Evolutionary conservation across 2,329 filamentous ascomycete species (phyloP).

Genomic region (Didymella pomorum): DNA sequence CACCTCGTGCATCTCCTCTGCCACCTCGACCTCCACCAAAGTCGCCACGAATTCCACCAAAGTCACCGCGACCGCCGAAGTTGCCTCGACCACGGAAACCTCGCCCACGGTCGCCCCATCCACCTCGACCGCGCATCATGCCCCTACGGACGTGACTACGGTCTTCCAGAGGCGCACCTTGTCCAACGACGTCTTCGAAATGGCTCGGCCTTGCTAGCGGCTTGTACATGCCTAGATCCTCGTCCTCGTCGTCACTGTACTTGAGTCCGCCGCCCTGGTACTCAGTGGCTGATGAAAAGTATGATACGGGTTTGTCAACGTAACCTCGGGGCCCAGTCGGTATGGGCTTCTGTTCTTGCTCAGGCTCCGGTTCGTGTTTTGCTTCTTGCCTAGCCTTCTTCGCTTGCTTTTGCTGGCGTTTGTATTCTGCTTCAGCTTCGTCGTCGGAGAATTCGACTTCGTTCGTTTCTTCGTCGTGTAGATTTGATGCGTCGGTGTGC

Average conservation of each 20-base stretch:
- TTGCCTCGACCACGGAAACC: constrained; percentile 48
- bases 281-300: constrained; percentile 32
- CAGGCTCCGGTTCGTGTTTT: constrained; percentile 34
- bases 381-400: constrained; percentile 54
- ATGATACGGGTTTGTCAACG: constrained; percentile 28
- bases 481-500: constrained; percentile 91
- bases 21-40: constrained; percentile 41
- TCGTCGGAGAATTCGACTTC: constrained; percentile 97
- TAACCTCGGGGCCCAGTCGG: constrained; percentile 33
- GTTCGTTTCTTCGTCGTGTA: constrained; percentile 92
- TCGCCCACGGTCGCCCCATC: constrained; percentile 48
- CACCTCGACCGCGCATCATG: constrained; percentile 43
- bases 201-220: constrained; percentile 58
- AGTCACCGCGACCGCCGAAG: constrained; percentile 28
- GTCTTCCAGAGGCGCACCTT: constrained; percentile 49
- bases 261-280: constrained; percentile 50
- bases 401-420: constrained; percentile 64
- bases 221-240: constrained; percentile 57
- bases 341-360: constrained; percentile 25
- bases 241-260: constrained; percentile 56
- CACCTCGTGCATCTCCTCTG: constrained; percentile 19
- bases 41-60: constrained; percentile 27
- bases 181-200: constrained; percentile 55
- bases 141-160: constrained; percentile 49
- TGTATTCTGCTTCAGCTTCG: constrained; percentile 88